phyloP scores from a whole-genome alignment of 2,329 filamentous ascomycete genomes.

The Pseudocercospora cruenta region DNA sequence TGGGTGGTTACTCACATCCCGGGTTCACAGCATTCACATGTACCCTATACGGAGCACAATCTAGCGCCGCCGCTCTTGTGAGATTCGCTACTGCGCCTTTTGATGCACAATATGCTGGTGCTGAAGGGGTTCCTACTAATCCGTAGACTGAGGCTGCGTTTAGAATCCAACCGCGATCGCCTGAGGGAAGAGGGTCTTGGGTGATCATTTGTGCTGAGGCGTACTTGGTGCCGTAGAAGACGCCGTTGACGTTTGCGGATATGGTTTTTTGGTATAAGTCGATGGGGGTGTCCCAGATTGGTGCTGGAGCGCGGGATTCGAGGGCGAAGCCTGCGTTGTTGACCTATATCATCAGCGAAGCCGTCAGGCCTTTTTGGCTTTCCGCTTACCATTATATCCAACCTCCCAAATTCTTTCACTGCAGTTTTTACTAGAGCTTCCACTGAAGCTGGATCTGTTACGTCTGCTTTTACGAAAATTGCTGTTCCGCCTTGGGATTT shows the following conservation, averaged over 20 bases:
- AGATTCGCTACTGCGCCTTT: slow-evolving; percentile 30
- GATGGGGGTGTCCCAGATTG: slow-evolving; percentile 54
- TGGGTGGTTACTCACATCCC: no score
- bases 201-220: slow-evolving; percentile 54
- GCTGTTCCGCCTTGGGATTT: slow-evolving; percentile 21
- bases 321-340: slow-evolving; percentile 44
- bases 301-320: slow-evolving; percentile 35
- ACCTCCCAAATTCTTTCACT: slow-evolving; percentile 38
- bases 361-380: no score
- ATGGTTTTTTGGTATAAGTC: slow-evolving; percentile 49
- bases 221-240: slow-evolving; percentile 52
- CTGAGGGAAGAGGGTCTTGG: slow-evolving; percentile 46
- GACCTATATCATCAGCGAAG: no score
- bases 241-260: slow-evolving; percentile 43
- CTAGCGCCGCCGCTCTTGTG: slow-evolving; percentile 26
- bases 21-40: slow-evolving; percentile 28
- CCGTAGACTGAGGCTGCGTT: slow-evolving; percentile 53
- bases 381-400: slow-evolving; percentile 39
- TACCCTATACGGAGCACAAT: slow-evolving; percentile 25
- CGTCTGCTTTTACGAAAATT: slow-evolving; percentile 39
- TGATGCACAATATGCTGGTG: slow-evolving; percentile 24
- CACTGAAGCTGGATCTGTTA: slow-evolving; percentile 38
- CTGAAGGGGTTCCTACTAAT: slow-evolving; percentile 37
- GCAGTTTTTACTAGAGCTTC: slow-evolving; percentile 35
- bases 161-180: slow-evolving; percentile 55